These are phyloP conservation scores for Arxiozyma heterogenica DNA, from an alignment of 1,139 yeast genomes.

Conservation along the genomic window DNA sequence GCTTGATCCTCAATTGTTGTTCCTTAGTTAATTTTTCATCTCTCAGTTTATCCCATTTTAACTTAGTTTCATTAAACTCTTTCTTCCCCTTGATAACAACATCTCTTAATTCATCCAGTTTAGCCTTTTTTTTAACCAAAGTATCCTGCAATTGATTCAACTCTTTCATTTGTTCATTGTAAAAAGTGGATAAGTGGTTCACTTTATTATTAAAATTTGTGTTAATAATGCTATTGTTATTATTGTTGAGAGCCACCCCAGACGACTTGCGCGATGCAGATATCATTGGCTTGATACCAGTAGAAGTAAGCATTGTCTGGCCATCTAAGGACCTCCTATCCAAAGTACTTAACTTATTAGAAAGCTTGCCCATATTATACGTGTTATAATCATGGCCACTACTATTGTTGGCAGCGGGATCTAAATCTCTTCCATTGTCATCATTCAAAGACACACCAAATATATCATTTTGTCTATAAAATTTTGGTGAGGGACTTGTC, in stretches of 20 bases:
- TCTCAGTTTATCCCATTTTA: conserved; percentile 30
- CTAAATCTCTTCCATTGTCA: background rate
- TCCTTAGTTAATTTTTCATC: conserved; percentile 33
- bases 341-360: background rate
- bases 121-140: conserved; percentile 22
- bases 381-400: background rate
- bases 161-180: conserved; percentile 26
- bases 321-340: conserved; percentile 7
- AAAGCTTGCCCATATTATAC: background rate
- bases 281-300: conserved; percentile 1
- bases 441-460: background rate
- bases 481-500: conserved; percentile 4
- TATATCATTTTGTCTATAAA: conserved; percentile 2
- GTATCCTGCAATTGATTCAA: conserved; percentile 24
- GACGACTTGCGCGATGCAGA: background rate
- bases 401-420: background rate
- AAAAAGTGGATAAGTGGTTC: conserved; percentile 24
- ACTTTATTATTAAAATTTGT: background rate
- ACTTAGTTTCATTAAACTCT: conserved; percentile 19
- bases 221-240: background rate
- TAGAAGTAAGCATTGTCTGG: conserved; percentile 1
- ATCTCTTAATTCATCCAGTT: conserved; percentile 23
- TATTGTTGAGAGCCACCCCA: background rate
- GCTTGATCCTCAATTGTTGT: conserved; percentile 31
- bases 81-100: conserved; percentile 19